Percentiles rank a stretch among this genome's conserved stretches.
Evolutionary conservation across 2,329 filamentous ascomycete species (phyloP).

Genomic region (Penicillium paneum): DNA sequence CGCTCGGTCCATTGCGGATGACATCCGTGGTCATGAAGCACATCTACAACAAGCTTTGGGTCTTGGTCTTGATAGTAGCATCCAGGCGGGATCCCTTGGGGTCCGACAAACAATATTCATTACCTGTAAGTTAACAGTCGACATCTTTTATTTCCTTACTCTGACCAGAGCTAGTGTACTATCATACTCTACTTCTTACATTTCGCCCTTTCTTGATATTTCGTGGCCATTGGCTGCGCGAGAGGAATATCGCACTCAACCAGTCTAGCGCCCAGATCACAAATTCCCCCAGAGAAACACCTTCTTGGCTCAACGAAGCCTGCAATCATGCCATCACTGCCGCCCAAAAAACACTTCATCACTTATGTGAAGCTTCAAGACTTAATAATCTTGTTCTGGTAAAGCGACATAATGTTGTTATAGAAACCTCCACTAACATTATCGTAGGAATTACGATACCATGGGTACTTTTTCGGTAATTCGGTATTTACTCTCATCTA

Average conservation of each 20-base stretch:
- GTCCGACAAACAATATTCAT: slow-evolving; percentile 43
- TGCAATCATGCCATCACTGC: slow-evolving; percentile 44
- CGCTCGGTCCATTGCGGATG: slow-evolving; percentile 32
- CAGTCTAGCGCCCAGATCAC: background rate
- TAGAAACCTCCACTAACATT: background rate
- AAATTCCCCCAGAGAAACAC: slow-evolving; percentile 27
- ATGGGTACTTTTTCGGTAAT: slow-evolving; percentile 46
- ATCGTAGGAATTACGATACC: slow-evolving; percentile 44
- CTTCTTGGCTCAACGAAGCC: slow-evolving; percentile 45
- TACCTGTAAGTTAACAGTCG: slow-evolving; percentile 33
- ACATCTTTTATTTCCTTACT: background rate
- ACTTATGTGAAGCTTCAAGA: slow-evolving; percentile 41
- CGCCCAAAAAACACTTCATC: slow-evolving; percentile 42
- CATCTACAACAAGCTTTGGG: slow-evolving; percentile 30
- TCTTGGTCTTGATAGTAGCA: slow-evolving; percentile 35
- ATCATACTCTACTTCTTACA: slow-evolving; percentile 43
- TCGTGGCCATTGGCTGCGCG: slow-evolving; percentile 42
- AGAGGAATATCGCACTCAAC: slow-evolving; percentile 21
- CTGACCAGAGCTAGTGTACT: slow-evolving; percentile 38
- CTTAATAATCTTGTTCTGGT: slow-evolving; percentile 43
- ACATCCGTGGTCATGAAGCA: slow-evolving; percentile 28
- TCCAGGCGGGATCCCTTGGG: slow-evolving; percentile 40
- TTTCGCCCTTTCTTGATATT: slow-evolving; percentile 48
- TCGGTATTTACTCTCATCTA: slow-evolving; percentile 44
- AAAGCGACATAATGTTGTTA: background rate